Conservation (phyloP, 768 basidiomycete genomes). For the Rhodotorula toruloides region DNA sequence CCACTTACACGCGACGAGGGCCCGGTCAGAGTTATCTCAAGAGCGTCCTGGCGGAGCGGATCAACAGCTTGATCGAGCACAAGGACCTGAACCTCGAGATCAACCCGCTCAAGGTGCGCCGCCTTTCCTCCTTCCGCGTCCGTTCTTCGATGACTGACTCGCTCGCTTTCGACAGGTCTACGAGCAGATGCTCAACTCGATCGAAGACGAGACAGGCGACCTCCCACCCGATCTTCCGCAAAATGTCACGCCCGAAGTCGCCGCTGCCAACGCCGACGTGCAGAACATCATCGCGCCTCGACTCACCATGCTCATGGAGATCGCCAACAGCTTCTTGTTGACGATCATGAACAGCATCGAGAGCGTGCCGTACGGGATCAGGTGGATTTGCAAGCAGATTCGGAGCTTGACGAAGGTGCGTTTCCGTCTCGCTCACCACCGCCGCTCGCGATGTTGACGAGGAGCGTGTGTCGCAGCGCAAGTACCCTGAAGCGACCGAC, state of each 20-base stretch:
- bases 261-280: conserved; percentile 87
- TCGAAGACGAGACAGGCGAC: conserved; percentile 92
- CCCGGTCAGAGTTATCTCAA: conserved; percentile 98
- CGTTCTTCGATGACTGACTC: background rate
- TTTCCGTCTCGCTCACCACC: background rate
- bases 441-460: background rate
- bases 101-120: conserved; percentile 84
- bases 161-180: conserved; percentile 62
- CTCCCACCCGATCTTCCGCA: conserved; percentile 85
- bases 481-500: conserved; percentile 98
- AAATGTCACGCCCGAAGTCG: conserved; percentile 89
- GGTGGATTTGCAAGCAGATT: conserved; percentile 99
- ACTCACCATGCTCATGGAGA: conserved; percentile 98
- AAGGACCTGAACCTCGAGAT: conserved; percentile 99
- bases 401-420: conserved; percentile 84
- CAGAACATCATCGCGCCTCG: conserved; percentile 97
- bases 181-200: conserved; percentile 99
- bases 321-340: conserved; percentile 91
- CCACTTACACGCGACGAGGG: conserved; percentile 96
- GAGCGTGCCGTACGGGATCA: conserved; percentile 95
- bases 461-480: conserved; percentile 58
- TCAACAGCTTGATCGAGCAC: conserved; percentile 98
- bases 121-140: background rate
- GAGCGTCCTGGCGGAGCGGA: conserved; percentile 91
- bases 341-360: conserved; percentile 99